A percentile compares a stretch with the other conserved stretches of the same genome.
These are phyloP conservation scores for Puccinia polysora DNA, from an alignment of 1,284 basidiomycete species.

Conservation along the genomic window DNA sequence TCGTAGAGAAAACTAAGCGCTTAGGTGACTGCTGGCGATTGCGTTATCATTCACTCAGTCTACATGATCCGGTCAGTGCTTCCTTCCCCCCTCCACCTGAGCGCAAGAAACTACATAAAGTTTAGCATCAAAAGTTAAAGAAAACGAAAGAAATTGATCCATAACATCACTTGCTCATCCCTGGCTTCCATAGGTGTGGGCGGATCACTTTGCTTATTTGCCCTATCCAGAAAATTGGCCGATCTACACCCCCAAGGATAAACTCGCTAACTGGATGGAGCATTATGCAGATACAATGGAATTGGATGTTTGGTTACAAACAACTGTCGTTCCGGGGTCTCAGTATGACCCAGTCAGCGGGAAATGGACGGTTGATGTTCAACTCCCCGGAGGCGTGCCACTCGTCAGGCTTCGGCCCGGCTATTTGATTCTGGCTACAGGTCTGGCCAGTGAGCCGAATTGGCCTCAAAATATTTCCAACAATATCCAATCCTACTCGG, in stretches of 20 bases:
- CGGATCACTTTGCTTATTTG: slow-evolving; percentile 35
- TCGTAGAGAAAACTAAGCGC: slow-evolving; percentile 60
- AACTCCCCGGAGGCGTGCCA: neutral
- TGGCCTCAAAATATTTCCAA: slow-evolving; percentile 54
- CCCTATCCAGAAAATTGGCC: slow-evolving; percentile 47
- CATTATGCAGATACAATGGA: slow-evolving; percentile 64
- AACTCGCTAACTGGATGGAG: slow-evolving; percentile 68
- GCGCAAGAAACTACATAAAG: too few species aligned
- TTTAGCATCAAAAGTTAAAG: too few species aligned
- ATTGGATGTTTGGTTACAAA: slow-evolving; percentile 64
- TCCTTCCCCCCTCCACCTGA: neutral
- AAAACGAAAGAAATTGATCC: neutral
- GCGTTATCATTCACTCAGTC: slow-evolving; percentile 49
- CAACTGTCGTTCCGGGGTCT: slow-evolving; percentile 55
- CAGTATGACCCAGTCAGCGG: slow-evolving; percentile 58
- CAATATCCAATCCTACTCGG: slow-evolving; percentile 60
- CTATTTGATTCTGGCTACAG: slow-evolving; percentile 61
- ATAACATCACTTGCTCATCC: neutral
- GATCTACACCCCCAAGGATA: slow-evolving; percentile 51
- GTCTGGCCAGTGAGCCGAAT: slow-evolving; percentile 60
- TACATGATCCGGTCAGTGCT: slow-evolving; percentile 49
- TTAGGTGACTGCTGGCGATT: slow-evolving; percentile 57
- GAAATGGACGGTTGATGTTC: slow-evolving; percentile 61
- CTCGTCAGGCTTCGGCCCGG: slow-evolving; percentile 57
- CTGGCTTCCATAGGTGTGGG: slow-evolving; percentile 25